Evolutionary conservation across 2,329 filamentous ascomycete genomes (phyloP).

Genomic region (Alternaria novae-zelandiae): DNA sequence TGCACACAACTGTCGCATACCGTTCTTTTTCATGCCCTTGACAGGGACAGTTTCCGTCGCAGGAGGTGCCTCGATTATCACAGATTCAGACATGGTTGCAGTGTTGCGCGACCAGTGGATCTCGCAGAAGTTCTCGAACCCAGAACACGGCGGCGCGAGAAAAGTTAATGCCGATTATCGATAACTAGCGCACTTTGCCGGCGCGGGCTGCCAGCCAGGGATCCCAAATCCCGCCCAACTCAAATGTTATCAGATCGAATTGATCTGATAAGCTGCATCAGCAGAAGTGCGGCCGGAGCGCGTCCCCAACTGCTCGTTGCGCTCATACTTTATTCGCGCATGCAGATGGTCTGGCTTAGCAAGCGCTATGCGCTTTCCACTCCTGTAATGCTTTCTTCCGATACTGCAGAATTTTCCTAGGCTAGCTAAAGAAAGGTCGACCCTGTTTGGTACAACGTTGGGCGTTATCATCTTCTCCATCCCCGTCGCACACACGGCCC

Average conservation of each 20-base stretch:
- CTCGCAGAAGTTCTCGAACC: constrained; percentile 23
- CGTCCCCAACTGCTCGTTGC: constrained; percentile 25
- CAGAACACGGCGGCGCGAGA: constrained; percentile 19
- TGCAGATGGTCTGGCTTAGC: constrained; percentile 11
- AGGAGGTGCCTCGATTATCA: constrained; percentile 51
- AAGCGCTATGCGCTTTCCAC: constrained; percentile 24
- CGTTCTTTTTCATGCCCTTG: constrained; percentile 80
- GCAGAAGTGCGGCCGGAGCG: constrained; percentile 1
- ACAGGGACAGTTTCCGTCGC: constrained; percentile 46
- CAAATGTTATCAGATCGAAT: constrained; percentile 20
- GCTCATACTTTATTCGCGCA: constrained; percentile 16
- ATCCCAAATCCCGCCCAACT: neutral
- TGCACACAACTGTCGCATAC: constrained; percentile 53
- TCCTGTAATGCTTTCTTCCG: constrained; percentile 20
- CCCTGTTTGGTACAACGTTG: constrained; percentile 24
- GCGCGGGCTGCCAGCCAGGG: neutral
- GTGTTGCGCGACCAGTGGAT: constrained; percentile 15
- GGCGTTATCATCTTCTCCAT: constrained; percentile 33
- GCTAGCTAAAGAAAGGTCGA: constrained; percentile 41
- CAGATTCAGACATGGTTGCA: constrained; percentile 37
- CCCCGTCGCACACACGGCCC: constrained; percentile 28
- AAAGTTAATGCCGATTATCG: constrained; percentile 34
- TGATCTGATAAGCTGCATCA: constrained; percentile 32
- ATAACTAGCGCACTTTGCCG: constrained; percentile 12
- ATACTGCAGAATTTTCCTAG: constrained; percentile 28